Percentiles rank a stretch among this genome's conserved stretches.
These are phyloP conservation scores for Dactylellina drechsleri DNA, from an alignment of 2,329 filamentous ascomycete species.

Conservation along the genomic window DNA sequence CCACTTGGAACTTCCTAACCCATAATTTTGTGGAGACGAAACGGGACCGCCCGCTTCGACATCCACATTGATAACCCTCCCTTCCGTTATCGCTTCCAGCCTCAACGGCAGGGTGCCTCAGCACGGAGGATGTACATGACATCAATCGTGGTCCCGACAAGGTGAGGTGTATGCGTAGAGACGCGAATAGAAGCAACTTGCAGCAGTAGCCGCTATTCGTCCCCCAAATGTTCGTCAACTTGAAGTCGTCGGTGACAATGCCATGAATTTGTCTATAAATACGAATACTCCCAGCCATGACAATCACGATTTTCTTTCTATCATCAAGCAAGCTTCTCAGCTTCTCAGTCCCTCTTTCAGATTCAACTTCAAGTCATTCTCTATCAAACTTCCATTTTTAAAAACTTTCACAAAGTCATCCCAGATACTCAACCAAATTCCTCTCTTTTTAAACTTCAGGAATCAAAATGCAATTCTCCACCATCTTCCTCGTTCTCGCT, in stretches of 20 bases:
- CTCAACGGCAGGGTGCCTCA: constrained; percentile 9
- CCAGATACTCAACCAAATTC: constrained; percentile 9
- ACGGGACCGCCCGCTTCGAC: constrained; percentile 28
- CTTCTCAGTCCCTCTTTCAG: constrained; percentile 44
- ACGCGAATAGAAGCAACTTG: too few species aligned
- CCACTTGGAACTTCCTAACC: constrained; percentile 38
- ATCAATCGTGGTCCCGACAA: neutral
- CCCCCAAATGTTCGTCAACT: neutral
- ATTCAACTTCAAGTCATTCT: constrained; percentile 37
- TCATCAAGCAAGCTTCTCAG: constrained; percentile 41
- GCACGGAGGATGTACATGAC: neutral
- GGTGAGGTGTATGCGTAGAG: neutral
- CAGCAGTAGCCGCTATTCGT: too few species aligned
- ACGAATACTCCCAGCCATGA: constrained; percentile 7
- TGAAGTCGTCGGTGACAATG: neutral
- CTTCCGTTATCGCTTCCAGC: constrained; percentile 28
- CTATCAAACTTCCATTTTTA: constrained; percentile 9
- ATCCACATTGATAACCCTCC: constrained; percentile 3
- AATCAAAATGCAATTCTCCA: constrained; percentile 38
- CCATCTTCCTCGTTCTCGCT: constrained; percentile 33
- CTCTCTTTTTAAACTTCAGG: constrained; percentile 13
- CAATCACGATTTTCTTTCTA: constrained; percentile 1
- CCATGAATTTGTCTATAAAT: constrained; percentile 39
- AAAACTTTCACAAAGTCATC: constrained; percentile 25
- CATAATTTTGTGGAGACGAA: constrained; percentile 1